Conservation (phyloP, 2,329 filamentous ascomycete species). For the Botrytis aclada region DNA sequence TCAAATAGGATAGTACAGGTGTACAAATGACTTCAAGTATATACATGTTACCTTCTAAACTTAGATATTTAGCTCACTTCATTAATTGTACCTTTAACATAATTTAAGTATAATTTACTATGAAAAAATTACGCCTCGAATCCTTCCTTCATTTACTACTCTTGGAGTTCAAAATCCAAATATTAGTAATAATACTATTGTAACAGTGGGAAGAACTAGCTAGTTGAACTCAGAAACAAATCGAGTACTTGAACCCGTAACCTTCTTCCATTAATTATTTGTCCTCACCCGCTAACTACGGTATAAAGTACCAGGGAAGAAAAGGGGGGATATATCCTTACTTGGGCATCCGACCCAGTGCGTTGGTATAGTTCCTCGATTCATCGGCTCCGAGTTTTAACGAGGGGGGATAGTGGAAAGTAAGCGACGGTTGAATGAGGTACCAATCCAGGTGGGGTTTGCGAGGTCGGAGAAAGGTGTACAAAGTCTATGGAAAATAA, state of each 20-base stretch:
- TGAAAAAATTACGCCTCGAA: not conserved
- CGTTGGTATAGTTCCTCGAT: not conserved
- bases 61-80: too few relatives aligned
- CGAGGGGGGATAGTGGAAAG: not conserved
- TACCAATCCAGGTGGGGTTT: too few relatives aligned
- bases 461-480: not conserved
- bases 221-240: not conserved
- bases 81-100: too few relatives aligned
- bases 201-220: not conserved
- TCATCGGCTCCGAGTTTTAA: not conserved
- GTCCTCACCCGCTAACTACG: not conserved
- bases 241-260: rapidly evolving
- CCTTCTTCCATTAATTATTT: not conserved
- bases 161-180: not conserved
- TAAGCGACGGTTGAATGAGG: not conserved
- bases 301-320: too few relatives aligned
- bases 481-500: too few relatives aligned
- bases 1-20: too few relatives aligned
- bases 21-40: too few relatives aligned
- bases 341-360: not conserved
- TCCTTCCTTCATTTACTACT: not conserved
- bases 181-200: not conserved
- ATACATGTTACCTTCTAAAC: not conserved
- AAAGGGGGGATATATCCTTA: not conserved
- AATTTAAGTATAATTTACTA: too few relatives aligned